Percentiles rank a stretch among this genome's conserved stretches.
phyloP scores from a whole-genome alignment of 75 land plant genomes.

The Isoetes taiwanensis region DNA sequence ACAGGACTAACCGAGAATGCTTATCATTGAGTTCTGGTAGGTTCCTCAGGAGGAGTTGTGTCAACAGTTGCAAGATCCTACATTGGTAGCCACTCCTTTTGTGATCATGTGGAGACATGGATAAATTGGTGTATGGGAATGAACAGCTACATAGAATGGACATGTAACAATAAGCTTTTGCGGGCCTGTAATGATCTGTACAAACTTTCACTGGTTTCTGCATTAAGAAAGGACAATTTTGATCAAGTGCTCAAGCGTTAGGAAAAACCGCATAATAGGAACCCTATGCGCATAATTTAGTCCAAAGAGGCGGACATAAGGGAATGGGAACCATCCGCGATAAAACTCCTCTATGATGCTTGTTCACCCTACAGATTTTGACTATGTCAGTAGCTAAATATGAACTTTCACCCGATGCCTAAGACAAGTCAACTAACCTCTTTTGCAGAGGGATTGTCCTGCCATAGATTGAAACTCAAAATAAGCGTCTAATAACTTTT shows the following conservation, averaged over 20 bases:
- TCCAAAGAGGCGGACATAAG: constrained; percentile 83
- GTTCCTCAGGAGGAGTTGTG: constrained; percentile 62
- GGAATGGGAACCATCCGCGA: constrained; percentile 96
- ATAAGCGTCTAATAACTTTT: constrained; percentile 73
- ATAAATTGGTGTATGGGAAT: not conserved
- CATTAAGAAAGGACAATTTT: constrained; percentile 8
- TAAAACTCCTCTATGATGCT: constrained; percentile 82
- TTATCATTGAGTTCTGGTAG: constrained; percentile 71
- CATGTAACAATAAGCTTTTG: constrained; percentile 86
- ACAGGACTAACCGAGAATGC: constrained; percentile 46
- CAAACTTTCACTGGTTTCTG: constrained; percentile 76
- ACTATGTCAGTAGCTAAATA: not conserved
- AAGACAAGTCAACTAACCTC: constrained; percentile 45
- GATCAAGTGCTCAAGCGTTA: not conserved
- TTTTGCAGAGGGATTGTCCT: constrained; percentile 78
- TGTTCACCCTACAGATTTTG: constrained; percentile 54
- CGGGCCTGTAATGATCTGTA: constrained; percentile 86
- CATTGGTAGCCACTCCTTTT: not conserved
- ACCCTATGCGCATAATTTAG: constrained; percentile 46
- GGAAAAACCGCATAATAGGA: not conserved
- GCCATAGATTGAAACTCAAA: constrained; percentile 90
- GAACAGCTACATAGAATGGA: constrained; percentile 77
- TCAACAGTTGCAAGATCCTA: constrained; percentile 98
- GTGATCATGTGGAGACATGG: not conserved
- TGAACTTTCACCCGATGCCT: not conserved